Evolutionary conservation across 2,329 filamentous ascomycete species (phyloP), one percentile per base, ranked within the genome.

Genomic region (Claviceps quebecensis): DNA sequence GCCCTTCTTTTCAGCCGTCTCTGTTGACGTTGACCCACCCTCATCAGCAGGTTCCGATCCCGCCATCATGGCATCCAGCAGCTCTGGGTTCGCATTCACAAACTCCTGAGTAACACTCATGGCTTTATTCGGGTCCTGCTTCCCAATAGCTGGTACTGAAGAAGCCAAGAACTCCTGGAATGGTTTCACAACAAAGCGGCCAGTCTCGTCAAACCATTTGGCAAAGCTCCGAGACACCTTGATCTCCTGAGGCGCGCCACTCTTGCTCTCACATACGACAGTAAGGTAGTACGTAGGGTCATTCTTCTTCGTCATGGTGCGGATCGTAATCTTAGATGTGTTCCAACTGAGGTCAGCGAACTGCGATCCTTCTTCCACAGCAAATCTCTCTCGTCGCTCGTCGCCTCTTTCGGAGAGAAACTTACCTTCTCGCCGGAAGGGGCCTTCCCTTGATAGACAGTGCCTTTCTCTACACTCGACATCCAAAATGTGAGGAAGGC

Each of bases 401-500:
- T 22, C 11, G 2, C 38, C 5, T 19, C 38, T 13, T 11, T 45
- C 23, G 19, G 26, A 5, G 36, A 9, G 4, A 7, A 7, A 58
- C 68, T 56, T 67, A 86, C 80, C 72, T 80, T 83, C 39, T 81
- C 78, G 7, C 86, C 87, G 14, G 80, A 76, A 13, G 80, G 80
- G 1, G 75, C 67, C 0, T 68, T 72, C 52, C 91, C 93, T 51
- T 84, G 77, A 65, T 96, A 98, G 9, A 97, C 77, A 37, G 81
- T 77, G 0, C 86, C 84, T 58, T 83, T 83, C 72, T 98, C 93
- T 23, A 93, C 84, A 23, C 76, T 76, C 75, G 81, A 86, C 53
- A 94, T 80, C 93, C 93, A 98, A 60, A 81, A 78, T 39, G 87
- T 90, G 59, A 97, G 76, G 2, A 77, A 72, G 34, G 77, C 75